phyloP scores from a whole-genome alignment of 352 stramenopile genomes.

The Phytophthora citricola region DNA sequence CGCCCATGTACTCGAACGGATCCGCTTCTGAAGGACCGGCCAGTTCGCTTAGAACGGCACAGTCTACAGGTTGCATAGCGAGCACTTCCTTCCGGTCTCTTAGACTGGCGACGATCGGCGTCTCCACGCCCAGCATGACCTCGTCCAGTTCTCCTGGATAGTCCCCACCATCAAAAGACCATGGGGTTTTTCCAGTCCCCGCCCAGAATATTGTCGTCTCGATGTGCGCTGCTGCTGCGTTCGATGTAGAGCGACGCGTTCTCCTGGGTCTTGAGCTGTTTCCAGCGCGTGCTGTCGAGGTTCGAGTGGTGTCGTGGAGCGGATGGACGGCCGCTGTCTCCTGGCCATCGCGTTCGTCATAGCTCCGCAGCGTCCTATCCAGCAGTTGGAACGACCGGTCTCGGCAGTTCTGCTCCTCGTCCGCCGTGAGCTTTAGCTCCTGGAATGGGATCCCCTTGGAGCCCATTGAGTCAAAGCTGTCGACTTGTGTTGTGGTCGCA shows the following conservation, averaged over 20 bases:
- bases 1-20: constrained; percentile 45
- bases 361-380: constrained; percentile 38
- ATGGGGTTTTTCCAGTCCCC: constrained; percentile 36
- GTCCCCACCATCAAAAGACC: constrained; percentile 32
- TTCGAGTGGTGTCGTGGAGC: constrained; percentile 23
- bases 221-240: constrained; percentile 24
- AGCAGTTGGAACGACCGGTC: constrained; percentile 39
- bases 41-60: constrained; percentile 42
- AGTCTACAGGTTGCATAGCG: constrained; percentile 27
- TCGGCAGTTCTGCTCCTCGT: constrained; percentile 34
- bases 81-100: constrained; percentile 38
- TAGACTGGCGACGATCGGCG: constrained; percentile 25
- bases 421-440: constrained; percentile 21
- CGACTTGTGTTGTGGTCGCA: constrained; percentile 20
- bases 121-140: constrained; percentile 42
- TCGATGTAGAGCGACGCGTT: constrained; percentile 39
- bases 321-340: constrained; percentile 15
- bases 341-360: constrained; percentile 33
- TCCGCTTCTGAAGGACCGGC: constrained; percentile 35
- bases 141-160: constrained; percentile 30
- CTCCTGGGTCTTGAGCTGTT: constrained; percentile 35
- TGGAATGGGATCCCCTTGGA: constrained; percentile 22
- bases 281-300: constrained; percentile 38
- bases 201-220: constrained; percentile 32
- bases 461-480: constrained; percentile 11